A percentile compares a stretch with the other conserved stretches of the same genome.
These are phyloP conservation scores for Candida nonsorbophila DNA, from an alignment of 805 yeast genomes.

Conservation along the genomic window DNA sequence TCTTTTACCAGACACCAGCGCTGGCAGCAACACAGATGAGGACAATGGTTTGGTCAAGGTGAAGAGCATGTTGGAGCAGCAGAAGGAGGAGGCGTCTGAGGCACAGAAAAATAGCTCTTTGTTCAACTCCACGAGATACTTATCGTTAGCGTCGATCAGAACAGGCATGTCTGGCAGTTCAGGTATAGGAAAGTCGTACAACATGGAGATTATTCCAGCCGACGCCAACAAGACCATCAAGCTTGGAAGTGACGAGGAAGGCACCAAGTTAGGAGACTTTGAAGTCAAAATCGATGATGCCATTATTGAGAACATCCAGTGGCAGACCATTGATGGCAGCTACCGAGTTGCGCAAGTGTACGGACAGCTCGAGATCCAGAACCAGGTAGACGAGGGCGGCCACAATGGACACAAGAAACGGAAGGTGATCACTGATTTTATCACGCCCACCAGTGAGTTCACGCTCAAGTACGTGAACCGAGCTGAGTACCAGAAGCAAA, in stretches of 20 bases:
- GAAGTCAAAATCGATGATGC: constrained; percentile 67
- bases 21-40: constrained; percentile 10
- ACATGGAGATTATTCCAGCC: constrained; percentile 26
- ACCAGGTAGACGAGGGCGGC: constrained; percentile 9
- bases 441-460: constrained; percentile 26
- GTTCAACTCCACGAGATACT: constrained; percentile 17
- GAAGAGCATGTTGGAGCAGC: constrained; percentile 21
- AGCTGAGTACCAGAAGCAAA: constrained; percentile 1
- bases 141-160: constrained; percentile 27
- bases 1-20: constrained; percentile 43
- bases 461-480: constrained; percentile 20
- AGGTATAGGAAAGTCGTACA: constrained; percentile 8
- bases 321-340: constrained; percentile 85
- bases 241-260: constrained; percentile 46
- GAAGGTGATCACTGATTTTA: constrained; percentile 16
- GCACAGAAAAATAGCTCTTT: no score
- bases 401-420: constrained; percentile 10
- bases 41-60: constrained; percentile 24
- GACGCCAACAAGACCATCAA: constrained; percentile 35
- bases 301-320: constrained; percentile 54
- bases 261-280: constrained; percentile 31
- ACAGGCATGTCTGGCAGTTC: constrained; percentile 17
- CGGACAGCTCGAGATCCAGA: constrained; percentile 51
- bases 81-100: constrained; percentile 15
- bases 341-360: constrained; percentile 76